A percentile compares a stretch with the other conserved stretches of the same genome.
Conservation (phyloP, 805 yeast genomes). For the Candida pini region DNA sequence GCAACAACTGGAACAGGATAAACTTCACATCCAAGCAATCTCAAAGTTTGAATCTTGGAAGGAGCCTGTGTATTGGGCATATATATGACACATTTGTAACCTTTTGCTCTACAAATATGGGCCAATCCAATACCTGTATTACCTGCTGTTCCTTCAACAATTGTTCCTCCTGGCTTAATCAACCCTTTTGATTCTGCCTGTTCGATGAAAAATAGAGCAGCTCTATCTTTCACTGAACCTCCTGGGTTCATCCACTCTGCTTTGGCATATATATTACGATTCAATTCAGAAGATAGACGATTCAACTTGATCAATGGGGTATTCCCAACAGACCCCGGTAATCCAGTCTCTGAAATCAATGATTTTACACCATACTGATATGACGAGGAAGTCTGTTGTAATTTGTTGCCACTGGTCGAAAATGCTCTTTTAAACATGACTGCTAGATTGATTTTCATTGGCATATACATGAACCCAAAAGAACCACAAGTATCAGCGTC, state of each 20-base stretch:
- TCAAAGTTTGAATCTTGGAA: slow-evolving; percentile 67
- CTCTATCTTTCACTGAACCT: slow-evolving; percentile 87
- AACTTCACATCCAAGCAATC: slow-evolving; percentile 79
- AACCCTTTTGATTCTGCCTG: slow-evolving; percentile 71
- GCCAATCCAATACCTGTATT: slow-evolving; percentile 95
- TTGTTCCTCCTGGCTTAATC: slow-evolving; percentile 72
- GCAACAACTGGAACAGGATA: slow-evolving; percentile 87
- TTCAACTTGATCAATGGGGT: slow-evolving; percentile 74
- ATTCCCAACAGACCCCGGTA: slow-evolving; percentile 86
- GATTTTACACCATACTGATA: slow-evolving; percentile 51
- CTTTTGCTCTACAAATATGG: slow-evolving; percentile 70
- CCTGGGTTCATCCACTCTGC: slow-evolving; percentile 94
- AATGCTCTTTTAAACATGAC: slow-evolving; percentile 16
- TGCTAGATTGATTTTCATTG: too few relatives aligned
- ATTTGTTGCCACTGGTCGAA: slow-evolving; percentile 4
- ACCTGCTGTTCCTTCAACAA: slow-evolving; percentile 93
- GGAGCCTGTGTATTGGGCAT: slow-evolving; percentile 91
- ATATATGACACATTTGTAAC: slow-evolving; percentile 79
- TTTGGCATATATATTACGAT: slow-evolving; percentile 78
- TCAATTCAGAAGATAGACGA: slow-evolving; percentile 49
- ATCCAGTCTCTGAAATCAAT: slow-evolving; percentile 57
- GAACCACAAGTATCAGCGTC: too few relatives aligned
- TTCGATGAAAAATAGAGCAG: slow-evolving; percentile 69
- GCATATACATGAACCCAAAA: too few relatives aligned
- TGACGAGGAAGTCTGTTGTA: slow-evolving; percentile 9